Conservation (phyloP, 1,284 basidiomycete genomes). For the Ustilago cynodontis region DNA sequence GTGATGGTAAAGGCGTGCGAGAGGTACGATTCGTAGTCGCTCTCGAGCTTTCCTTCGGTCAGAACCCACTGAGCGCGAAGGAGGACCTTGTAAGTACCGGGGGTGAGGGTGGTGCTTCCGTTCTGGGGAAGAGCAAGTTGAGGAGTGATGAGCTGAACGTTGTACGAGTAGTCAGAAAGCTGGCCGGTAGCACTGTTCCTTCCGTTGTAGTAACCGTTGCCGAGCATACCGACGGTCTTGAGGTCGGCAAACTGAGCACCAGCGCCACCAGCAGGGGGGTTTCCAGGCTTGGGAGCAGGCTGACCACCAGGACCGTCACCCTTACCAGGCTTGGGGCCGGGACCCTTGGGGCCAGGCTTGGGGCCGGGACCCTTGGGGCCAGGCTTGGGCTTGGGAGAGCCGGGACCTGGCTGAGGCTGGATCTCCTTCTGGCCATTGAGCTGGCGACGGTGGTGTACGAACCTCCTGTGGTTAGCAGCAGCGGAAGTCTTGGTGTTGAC, state of each 20-base stretch:
- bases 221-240: constrained; percentile 43
- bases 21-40: constrained; percentile 76
- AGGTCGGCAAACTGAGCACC: constrained; percentile 36
- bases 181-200: constrained; percentile 44
- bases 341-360: neutral
- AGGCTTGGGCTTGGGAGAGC: neutral
- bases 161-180: constrained; percentile 43
- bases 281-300: constrained; percentile 3
- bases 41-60: constrained; percentile 74
- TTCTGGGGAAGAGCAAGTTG: constrained; percentile 35
- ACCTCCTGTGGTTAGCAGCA: constrained; percentile 33
- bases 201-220: constrained; percentile 37
- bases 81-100: constrained; percentile 76
- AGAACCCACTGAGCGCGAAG: constrained; percentile 76
- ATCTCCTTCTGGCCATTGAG: constrained; percentile 19
- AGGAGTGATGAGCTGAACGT: constrained; percentile 28
- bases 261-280: neutral
- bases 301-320: neutral
- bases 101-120: constrained; percentile 72
- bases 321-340: constrained; percentile 1
- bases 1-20: constrained; percentile 54
- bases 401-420: constrained; percentile 9
- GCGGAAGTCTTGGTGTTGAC: constrained; percentile 16
- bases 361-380: constrained; percentile 6
- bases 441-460: constrained; percentile 40